Evolutionary conservation across 139 green algal species (phyloP).

Genomic region (Chlorella sp.): DNA sequence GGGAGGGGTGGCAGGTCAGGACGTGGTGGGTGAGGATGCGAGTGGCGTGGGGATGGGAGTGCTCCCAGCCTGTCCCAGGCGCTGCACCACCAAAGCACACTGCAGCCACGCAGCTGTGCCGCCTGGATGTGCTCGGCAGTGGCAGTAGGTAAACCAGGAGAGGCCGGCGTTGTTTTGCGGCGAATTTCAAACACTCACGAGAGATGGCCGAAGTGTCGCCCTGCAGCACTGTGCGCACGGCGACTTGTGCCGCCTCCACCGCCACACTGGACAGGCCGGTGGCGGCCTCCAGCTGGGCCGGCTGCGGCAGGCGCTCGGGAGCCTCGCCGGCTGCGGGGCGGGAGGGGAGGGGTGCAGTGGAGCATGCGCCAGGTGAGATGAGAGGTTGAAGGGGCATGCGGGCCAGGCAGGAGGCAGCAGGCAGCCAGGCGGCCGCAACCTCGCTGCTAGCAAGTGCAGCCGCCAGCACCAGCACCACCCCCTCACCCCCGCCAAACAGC

Average conservation of each 20-base stretch:
- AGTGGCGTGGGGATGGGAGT: too few relatives aligned
- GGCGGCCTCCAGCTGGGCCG: slow-evolving; percentile 21
- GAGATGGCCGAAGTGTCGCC: slow-evolving; percentile 43
- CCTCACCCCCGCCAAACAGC: neutral
- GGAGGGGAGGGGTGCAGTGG: neutral
- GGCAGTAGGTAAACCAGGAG: too few relatives aligned
- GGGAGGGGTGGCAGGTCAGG: neutral
- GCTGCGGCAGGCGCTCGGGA: slow-evolving; percentile 36
- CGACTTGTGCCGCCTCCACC: slow-evolving; percentile 29
- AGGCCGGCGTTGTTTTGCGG: too few relatives aligned
- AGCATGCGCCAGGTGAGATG: neutral
- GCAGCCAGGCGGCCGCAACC: neutral
- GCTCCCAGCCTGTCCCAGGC: too few relatives aligned
- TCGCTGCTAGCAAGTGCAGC: too few relatives aligned
- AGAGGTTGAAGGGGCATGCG: neutral
- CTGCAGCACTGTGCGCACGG: slow-evolving; percentile 29
- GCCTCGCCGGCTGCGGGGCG: slow-evolving; percentile 36
- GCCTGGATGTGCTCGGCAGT: too few relatives aligned
- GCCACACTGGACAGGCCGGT: slow-evolving; percentile 27
- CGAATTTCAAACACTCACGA: slow-evolving; percentile 3
- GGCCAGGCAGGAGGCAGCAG: neutral
- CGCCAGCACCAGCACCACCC: too few relatives aligned
- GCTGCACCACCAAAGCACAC: too few relatives aligned
- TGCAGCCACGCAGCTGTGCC: too few relatives aligned
- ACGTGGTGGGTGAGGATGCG: neutral